These are phyloP conservation scores for Monosporascus sp. DNA, from an alignment of 2,329 filamentous ascomycete species.

Conservation along the genomic window DNA sequence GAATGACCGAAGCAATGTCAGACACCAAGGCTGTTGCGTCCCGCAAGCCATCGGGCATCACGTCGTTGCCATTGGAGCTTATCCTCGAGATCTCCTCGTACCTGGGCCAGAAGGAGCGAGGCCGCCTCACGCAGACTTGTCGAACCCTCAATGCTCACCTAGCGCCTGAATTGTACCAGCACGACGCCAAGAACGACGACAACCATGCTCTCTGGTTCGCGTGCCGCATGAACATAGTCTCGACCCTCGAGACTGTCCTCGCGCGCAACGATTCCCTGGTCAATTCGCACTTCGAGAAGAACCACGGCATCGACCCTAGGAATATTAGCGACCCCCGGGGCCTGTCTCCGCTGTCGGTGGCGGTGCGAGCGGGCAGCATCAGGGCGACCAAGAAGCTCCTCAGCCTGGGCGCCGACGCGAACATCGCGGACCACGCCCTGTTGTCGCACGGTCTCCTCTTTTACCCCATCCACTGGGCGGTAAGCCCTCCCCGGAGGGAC, in stretches of 20 bases:
- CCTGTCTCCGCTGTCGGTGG: not conserved
- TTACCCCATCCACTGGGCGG: too few species aligned
- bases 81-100: not conserved
- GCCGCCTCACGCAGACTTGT: not conserved
- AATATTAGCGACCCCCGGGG: not conserved
- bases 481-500: too few species aligned
- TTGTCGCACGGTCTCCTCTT: too few species aligned
- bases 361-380: not conserved
- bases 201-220: not conserved
- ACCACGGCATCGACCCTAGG: not conserved
- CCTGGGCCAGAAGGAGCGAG: not conserved
- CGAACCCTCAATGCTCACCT: not conserved
- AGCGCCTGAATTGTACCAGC: not conserved
- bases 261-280: not conserved
- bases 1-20: not conserved
- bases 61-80: not conserved
- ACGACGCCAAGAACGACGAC: not conserved
- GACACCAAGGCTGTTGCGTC: too few species aligned
- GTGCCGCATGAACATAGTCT: not conserved
- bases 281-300: not conserved
- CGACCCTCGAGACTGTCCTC: not conserved
- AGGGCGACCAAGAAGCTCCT: too few species aligned
- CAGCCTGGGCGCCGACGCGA: too few species aligned
- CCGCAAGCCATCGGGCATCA: not conserved
- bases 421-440: too few species aligned